Conservation (phyloP, 371 early-diverging fungal genomes). For the Fennellomyces sp. region DNA sequence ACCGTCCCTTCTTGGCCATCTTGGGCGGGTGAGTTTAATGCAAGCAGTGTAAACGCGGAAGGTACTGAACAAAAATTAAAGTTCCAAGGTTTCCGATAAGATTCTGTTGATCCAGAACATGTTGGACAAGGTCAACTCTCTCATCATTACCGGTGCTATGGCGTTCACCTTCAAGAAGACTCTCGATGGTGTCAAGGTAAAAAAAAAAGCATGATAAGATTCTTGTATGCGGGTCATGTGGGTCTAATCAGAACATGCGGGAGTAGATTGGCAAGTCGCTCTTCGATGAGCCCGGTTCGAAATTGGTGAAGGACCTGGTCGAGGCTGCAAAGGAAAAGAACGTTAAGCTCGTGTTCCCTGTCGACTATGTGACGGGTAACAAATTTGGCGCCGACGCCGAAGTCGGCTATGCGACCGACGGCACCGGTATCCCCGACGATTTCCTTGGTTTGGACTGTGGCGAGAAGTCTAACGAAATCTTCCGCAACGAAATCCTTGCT, state of each 20-base stretch:
- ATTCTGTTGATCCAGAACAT: conserved; percentile 97
- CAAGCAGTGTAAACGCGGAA: not conserved
- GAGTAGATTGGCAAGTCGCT: conserved; percentile 90
- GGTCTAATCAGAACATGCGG: not conserved
- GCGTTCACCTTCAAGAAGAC: conserved; percentile 98
- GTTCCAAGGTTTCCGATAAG: conserved; percentile 98
- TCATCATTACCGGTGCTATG: conserved; percentile 98
- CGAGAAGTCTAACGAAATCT: conserved; percentile 75
- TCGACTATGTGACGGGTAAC: conserved; percentile 91
- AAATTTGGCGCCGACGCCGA: conserved; percentile 82
- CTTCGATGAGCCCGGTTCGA: conserved; percentile 88
- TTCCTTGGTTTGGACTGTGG: conserved; percentile 97
- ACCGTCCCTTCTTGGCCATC: conserved; percentile 96
- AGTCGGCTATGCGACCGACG: conserved; percentile 85
- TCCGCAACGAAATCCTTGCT: conserved; percentile 70
- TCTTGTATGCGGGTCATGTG: not conserved
- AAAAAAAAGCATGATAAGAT: too few species aligned
- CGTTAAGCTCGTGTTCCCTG: conserved; percentile 89
- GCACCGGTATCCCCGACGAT: conserved; percentile 87
- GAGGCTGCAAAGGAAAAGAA: conserved; percentile 87
- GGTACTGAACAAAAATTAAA: not conserved
- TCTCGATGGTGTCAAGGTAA: conserved; percentile 77
- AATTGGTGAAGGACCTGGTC: conserved; percentile 81
- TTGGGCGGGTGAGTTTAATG: conserved; percentile 84
- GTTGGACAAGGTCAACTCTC: conserved; percentile 86